Base-by-base conservation (phyloP, 2,329 filamentous ascomycete genomes). In the Penicillium sp. region DNA sequence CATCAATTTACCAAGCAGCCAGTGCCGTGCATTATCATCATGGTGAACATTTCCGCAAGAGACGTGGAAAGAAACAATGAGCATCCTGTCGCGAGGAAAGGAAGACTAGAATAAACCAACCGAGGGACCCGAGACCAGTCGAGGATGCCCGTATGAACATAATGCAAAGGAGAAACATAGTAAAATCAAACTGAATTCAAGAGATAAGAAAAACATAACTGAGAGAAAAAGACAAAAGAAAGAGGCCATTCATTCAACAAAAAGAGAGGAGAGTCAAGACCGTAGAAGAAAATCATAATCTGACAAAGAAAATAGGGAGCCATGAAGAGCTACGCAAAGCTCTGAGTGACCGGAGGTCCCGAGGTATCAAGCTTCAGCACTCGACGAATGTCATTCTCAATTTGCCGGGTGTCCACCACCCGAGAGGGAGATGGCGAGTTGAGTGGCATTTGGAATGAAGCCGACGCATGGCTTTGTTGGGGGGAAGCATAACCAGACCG, bases 321-420 rank as follows among this genome's bases (percentile, higher is more conserved):
- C 25, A 12, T 2, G 17, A 2, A 13, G 3, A 25, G 27, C 29
- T 53, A 50, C 0, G 46, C 35, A 5, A 69, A 72, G 56, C 73
- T 75, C 46, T 73, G 73, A 23, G 75, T 67, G 23, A 68, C 67
- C 4, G 69, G 58, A 38, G 74, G 65, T 23, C 67, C 64, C 25
- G 69, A 55, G 33, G 68, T 68, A 65, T 76, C 73, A 54, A 81
- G 69, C 57, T 81, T 81, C 67, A 81, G 62, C 33, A 81, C 78
- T 31, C 77, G 72, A 31, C 78, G 75, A 53, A 81, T 65, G 67
- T 81, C 77, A 67, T 80, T 78, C 62, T 81, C 79, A 66, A 81
- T 77, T 53, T 76, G 71, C 63, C 77, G 77, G 5, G 75, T 76
- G 58, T 78, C 77, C 27, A 71, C 47, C 27, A 71, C 64, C 43